These are phyloP conservation scores for Suhomyces prunicola DNA, from an alignment of 805 yeast genomes.

Conservation along the genomic window DNA sequence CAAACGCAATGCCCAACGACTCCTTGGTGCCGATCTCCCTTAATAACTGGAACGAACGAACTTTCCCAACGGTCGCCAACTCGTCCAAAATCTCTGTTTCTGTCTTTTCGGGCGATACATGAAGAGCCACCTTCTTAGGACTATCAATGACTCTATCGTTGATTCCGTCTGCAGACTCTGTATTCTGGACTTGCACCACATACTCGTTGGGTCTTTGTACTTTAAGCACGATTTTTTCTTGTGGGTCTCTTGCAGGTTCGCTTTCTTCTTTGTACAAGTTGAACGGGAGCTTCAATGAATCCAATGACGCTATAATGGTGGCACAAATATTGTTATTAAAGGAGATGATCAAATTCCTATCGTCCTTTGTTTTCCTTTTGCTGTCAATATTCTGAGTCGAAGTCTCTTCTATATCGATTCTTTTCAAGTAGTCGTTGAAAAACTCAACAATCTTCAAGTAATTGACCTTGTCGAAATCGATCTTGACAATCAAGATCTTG, in stretches of 20 bases:
- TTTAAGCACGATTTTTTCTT: constrained; percentile 10
- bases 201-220: constrained; percentile 36
- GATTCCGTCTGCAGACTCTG: constrained; percentile 18
- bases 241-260: constrained; percentile 8
- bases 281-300: constrained; percentile 28
- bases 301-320: constrained; percentile 48
- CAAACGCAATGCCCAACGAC: constrained; percentile 59
- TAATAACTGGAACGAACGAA: constrained; percentile 42
- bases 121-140: constrained; percentile 44
- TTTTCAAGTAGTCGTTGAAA: constrained; percentile 43
- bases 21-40: constrained; percentile 47
- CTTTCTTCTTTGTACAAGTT: constrained; percentile 25
- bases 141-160: constrained; percentile 38
- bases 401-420: constrained; percentile 42
- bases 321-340: constrained; percentile 52
- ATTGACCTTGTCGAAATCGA: constrained; percentile 32
- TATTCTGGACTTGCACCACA: constrained; percentile 26
- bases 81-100: constrained; percentile 44
- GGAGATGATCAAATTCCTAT: constrained; percentile 44
- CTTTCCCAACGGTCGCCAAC: constrained; percentile 38
- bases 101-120: constrained; percentile 44
- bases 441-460: constrained; percentile 41
- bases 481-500: constrained; percentile 26
- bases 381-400: constrained; percentile 27
- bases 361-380: constrained; percentile 36